Evolutionary conservation across 495 filamentous ascomycete species (phyloP).

Genomic region (Astrothelium subdiscretum): DNA sequence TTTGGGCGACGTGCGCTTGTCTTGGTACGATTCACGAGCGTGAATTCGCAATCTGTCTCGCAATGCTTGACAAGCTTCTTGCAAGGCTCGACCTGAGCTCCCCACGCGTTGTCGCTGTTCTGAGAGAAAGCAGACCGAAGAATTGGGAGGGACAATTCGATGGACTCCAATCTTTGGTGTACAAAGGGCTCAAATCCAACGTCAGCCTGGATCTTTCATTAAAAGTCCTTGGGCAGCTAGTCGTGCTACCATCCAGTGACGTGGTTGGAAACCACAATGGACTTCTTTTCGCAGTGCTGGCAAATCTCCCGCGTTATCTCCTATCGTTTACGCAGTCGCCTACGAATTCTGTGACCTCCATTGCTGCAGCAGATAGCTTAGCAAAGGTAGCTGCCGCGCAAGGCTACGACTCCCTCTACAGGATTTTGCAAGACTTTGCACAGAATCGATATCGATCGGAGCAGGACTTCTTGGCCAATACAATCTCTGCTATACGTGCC

Average conservation of each 20-base stretch:
- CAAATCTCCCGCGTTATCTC: conserved; percentile 83
- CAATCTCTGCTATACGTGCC: conserved; percentile 62
- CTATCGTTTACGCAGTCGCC: conserved; percentile 57
- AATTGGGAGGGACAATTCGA: conserved; percentile 86
- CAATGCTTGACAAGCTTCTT: conserved; percentile 83
- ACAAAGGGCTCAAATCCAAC: conserved; percentile 88
- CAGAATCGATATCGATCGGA: conserved; percentile 54
- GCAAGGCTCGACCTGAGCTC: conserved; percentile 72
- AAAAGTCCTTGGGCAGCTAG: conserved; percentile 63
- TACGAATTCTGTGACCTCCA: conserved; percentile 39
- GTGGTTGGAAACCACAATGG: conserved; percentile 73
- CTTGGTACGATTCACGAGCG: conserved; percentile 89
- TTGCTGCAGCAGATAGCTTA: conserved; percentile 55
- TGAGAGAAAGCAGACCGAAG: conserved; percentile 66
- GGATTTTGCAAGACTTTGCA: conserved; percentile 58
- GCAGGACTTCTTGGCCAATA: conserved; percentile 65
- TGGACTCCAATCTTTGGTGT: conserved; percentile 71
- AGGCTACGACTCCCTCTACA: conserved; percentile 42
- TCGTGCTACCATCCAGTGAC: conserved; percentile 64
- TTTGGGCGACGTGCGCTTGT: conserved; percentile 95
- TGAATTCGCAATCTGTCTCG: conserved; percentile 82
- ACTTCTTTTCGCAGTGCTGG: conserved; percentile 71
- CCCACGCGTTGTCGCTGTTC: conserved; percentile 48
- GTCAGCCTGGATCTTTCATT: conserved; percentile 64
- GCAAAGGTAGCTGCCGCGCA: conserved; percentile 62